phyloP scores from a whole-genome alignment of 2,329 filamentous ascomycete genomes.

The Scedosporium boydii region DNA sequence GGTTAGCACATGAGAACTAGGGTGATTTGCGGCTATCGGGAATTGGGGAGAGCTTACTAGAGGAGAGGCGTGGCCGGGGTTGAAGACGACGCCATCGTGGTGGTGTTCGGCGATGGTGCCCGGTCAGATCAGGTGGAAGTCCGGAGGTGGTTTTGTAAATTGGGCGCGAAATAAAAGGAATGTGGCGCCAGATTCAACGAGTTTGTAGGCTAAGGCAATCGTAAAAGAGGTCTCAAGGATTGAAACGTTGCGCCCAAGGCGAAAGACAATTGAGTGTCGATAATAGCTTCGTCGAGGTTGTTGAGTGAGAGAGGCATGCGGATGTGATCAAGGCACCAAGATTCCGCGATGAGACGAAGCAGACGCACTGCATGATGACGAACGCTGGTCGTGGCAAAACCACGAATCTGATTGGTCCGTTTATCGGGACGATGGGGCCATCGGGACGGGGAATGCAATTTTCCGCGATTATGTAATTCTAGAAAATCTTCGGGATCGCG shows the following conservation, averaged over 20 bases:
- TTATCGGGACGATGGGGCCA: not conserved
- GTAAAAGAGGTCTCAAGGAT: not conserved
- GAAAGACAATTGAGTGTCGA: not conserved
- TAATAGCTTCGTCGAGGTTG: not conserved
- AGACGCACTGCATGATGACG: not conserved
- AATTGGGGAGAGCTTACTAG: slow-evolving; percentile 45
- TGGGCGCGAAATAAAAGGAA: not conserved
- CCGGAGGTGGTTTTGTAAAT: not conserved
- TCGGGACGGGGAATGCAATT: not conserved
- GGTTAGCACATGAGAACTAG: too few species aligned
- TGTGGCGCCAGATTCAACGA: not conserved
- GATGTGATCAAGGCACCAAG: not conserved
- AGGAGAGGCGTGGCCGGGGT: slow-evolving; percentile 58
- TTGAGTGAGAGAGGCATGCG: slow-evolving; percentile 1
- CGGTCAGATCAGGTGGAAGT: not conserved
- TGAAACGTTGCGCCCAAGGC: not conserved
- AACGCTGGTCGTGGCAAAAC: not conserved
- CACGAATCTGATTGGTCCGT: not conserved
- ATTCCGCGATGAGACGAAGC: not conserved
- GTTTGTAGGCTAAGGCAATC: not conserved
- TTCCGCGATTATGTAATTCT: not conserved
- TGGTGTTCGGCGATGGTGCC: not conserved
- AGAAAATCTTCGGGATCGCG: not conserved
- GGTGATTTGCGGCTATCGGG: too few species aligned
- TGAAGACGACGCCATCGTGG: slow-evolving; percentile 62